Evolutionary conservation across 306 rosid species (phyloP), one percentile per base, ranked within the genome.

Genomic region (Pterocarpus macrocarpus): DNA sequence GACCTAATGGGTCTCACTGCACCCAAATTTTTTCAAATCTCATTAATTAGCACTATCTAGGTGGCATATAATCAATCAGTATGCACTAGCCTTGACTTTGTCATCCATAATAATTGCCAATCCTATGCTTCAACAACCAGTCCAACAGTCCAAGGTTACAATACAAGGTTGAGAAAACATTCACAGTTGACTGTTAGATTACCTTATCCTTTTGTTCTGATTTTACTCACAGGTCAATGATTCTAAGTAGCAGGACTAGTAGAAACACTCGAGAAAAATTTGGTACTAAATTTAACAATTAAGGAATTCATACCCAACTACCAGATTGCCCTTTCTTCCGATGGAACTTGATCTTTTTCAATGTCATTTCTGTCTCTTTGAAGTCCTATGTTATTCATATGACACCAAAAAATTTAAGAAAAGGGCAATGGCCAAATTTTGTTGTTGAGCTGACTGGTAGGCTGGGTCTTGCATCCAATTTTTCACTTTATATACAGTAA

Each of bases 401-500:
- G 7, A 9, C 38, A 1, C 32, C 2, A 8, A 53, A 55, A 81
- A 4, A 2, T 59, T 33, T 5, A 65, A 81, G 59, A 11, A 35
- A 39, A 53, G 49, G 45, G 30, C 3, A 69, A 65, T 36, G 30
- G 52, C 45, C 34, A 47, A 55, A 75, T 38, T 11, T 49, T 63
- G 7, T 50, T 58, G 32, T 14, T 76, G 17, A 12, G 76, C 78
- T 86, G 97, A 92, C 92, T 80, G 91, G 88, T 85, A 86, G 97
- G 88, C 85, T 69, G 69, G 77, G 66, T n/a, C 45, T 5, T 57
- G 15, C 8, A 35, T 79, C 49, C 17, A 62, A 17, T 44, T 57
- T 2, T 71, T 53, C 69, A 22, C 80, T 71, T 70, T 90, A 88
- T 85, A 90, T 82, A 79, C 73, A 30, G 36, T 12, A 34, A 49